These are phyloP conservation scores for Yarrowia alimentaria DNA, from an alignment of 805 yeast species.

Conservation along the genomic window DNA sequence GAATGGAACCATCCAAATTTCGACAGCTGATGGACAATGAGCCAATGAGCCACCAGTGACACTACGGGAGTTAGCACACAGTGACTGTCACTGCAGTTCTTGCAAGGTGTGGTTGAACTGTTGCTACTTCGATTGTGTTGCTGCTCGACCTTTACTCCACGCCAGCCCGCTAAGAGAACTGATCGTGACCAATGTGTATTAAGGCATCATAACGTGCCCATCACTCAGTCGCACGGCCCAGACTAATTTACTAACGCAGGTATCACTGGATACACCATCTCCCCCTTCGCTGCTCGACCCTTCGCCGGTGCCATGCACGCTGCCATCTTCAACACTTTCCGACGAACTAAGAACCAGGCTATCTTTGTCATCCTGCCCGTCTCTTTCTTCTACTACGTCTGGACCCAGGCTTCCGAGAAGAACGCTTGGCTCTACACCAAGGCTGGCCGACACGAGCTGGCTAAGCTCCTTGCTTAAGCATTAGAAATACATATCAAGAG, in stretches of 20 bases:
- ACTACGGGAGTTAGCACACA: too few relatives aligned
- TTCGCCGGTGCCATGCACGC: conserved; percentile 81
- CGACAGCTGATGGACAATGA: too few relatives aligned
- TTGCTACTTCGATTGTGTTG: too few relatives aligned
- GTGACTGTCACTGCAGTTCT: too few relatives aligned
- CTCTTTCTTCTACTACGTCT: conserved; percentile 75
- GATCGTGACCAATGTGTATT: too few relatives aligned
- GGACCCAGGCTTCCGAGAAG: conserved; percentile 86
- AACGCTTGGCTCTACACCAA: conserved; percentile 91
- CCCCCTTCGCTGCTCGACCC: conserved; percentile 92
- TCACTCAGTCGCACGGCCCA: background rate
- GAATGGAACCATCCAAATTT: too few relatives aligned
- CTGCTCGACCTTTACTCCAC: too few relatives aligned
- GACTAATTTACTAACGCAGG: conserved; percentile 26
- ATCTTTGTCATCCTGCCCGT: conserved; percentile 77
- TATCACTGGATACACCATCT: conserved; percentile 76
- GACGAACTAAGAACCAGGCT: conserved; percentile 87
- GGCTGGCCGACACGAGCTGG: conserved; percentile 66
- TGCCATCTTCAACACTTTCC: conserved; percentile 87
- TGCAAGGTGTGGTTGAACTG: too few relatives aligned
- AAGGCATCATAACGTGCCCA: too few relatives aligned
- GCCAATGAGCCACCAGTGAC: too few relatives aligned
- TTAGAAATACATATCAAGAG: background rate
- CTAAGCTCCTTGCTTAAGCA: background rate
- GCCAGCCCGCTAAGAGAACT: too few relatives aligned